Evolutionary conservation across 2,329 filamentous ascomycete genomes (phyloP).

Genomic region (Epichloe sibirici): DNA sequence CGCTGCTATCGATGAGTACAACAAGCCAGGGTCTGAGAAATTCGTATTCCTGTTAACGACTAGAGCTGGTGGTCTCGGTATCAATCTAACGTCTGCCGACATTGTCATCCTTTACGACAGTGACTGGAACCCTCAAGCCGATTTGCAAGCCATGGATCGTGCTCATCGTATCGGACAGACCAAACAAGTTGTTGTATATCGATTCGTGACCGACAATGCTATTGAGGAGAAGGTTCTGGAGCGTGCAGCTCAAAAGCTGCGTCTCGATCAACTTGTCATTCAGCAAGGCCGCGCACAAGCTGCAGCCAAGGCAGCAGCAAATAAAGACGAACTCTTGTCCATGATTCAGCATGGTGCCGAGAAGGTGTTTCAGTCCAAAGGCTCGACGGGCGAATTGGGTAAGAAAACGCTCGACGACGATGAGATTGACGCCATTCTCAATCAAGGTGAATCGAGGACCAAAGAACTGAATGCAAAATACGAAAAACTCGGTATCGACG

Average conservation of each 20-base stretch:
- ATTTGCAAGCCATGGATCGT: slow-evolving; percentile 97
- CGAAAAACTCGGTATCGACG: slow-evolving; percentile 92
- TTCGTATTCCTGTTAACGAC: slow-evolving; percentile 95
- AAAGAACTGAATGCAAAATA: slow-evolving; percentile 87
- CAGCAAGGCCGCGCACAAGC: slow-evolving; percentile 92
- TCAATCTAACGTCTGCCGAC: slow-evolving; percentile 90
- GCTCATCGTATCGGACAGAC: slow-evolving; percentile 97
- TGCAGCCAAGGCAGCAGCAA: slow-evolving; percentile 79
- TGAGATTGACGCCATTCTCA: slow-evolving; percentile 81
- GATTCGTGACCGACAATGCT: slow-evolving; percentile 94
- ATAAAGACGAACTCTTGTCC: slow-evolving; percentile 87
- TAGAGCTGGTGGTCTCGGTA: slow-evolving; percentile 86
- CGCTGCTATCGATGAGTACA: slow-evolving; percentile 95
- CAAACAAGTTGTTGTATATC: slow-evolving; percentile 93
- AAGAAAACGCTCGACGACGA: slow-evolving; percentile 62
- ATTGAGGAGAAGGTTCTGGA: slow-evolving; percentile 98
- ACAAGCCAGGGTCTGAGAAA: slow-evolving; percentile 88
- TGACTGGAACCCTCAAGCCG: slow-evolving; percentile 97
- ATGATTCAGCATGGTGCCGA: slow-evolving; percentile 99
- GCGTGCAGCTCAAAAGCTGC: slow-evolving; percentile 89
- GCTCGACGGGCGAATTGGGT: slow-evolving; percentile 47
- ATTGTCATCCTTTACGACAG: slow-evolving; percentile 96
- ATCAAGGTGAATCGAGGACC: slow-evolving; percentile 77
- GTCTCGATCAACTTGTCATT: slow-evolving; percentile 92
- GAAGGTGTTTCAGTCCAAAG: slow-evolving; percentile 72